Percentiles rank a stretch among this genome's conserved stretches.
Evolutionary conservation across 2,329 filamentous ascomycete genomes (phyloP).

Genomic region (Aureobasidium sp.): DNA sequence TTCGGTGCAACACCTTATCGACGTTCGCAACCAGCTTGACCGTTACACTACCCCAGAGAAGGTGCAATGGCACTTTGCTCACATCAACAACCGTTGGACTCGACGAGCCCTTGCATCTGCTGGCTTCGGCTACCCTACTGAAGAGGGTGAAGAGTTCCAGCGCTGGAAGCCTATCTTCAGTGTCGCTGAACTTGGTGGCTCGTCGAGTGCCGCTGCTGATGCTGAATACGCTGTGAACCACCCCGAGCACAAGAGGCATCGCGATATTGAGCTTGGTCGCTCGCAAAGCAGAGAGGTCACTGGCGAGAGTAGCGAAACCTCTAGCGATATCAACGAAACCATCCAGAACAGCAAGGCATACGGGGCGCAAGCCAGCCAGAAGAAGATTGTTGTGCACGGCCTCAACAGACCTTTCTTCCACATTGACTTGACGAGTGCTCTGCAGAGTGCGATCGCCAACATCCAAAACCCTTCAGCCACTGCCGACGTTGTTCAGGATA

Average conservation of each 20-base stretch:
- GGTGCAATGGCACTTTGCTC: conserved; percentile 95
- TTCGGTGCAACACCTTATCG: conserved; percentile 84
- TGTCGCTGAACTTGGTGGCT: conserved; percentile 76
- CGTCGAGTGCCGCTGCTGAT: conserved; percentile 59
- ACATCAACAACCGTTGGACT: conserved; percentile 89
- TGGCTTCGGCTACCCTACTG: conserved; percentile 77
- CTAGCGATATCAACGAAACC: conserved; percentile 23
- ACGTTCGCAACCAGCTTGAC: conserved; percentile 90
- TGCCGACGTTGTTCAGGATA: conserved; percentile 10
- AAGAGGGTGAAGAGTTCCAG: conserved; percentile 45
- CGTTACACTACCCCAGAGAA: conserved; percentile 69
- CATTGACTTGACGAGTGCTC: conserved; percentile 78
- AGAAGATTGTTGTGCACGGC: conserved; percentile 67
- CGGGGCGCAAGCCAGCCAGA: conserved; percentile 26
- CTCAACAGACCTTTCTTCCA: conserved; percentile 90
- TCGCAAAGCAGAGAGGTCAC: conserved; percentile 20
- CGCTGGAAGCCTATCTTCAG: conserved; percentile 95
- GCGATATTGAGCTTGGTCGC: conserved; percentile 27
- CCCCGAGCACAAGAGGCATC: conserved; percentile 28
- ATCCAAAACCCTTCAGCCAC: conserved; percentile 31
- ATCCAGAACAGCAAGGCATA: conserved; percentile 42
- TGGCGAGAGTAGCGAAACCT: conserved; percentile 22
- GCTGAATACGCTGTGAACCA: conserved; percentile 60
- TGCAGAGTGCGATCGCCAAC: conserved; percentile 81
- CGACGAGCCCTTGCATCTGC: conserved; percentile 81